Percentiles rank a stretch among this genome's conserved stretches.
Conservation (phyloP, 2,329 filamentous ascomycete genomes). For the Clonostachys chloroleuca region DNA sequence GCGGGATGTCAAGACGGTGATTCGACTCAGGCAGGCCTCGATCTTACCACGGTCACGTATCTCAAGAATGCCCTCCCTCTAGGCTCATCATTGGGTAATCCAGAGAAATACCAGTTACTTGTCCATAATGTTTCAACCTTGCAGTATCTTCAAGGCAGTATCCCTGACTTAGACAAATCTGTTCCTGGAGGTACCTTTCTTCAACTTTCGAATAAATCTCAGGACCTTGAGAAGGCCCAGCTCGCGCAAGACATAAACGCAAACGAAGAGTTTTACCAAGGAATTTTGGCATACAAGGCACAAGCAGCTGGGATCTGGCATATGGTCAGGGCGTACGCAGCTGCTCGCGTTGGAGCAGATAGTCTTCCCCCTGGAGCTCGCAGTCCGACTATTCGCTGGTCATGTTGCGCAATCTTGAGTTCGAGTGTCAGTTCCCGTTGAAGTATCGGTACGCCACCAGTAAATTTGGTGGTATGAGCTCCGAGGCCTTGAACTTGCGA, state of each 20-base stretch:
- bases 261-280: slow-evolving; percentile 15
- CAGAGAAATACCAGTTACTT: too few species aligned
- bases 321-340: slow-evolving; percentile 39
- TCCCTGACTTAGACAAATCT: too few species aligned
- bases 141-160: too few species aligned
- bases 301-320: slow-evolving; percentile 41
- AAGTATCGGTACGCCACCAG: slow-evolving; percentile 44
- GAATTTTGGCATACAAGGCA: slow-evolving; percentile 37
- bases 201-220: too few species aligned
- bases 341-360: slow-evolving; percentile 35
- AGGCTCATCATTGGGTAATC: too few species aligned
- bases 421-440: slow-evolving; percentile 44
- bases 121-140: too few species aligned
- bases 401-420: slow-evolving; percentile 42
- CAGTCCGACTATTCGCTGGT: slow-evolving; percentile 48
- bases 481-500: slow-evolving; percentile 33
- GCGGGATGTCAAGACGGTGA: too few species aligned
- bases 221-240: too few species aligned
- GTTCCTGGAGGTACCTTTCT: too few species aligned
- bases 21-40: too few species aligned
- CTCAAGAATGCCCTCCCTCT: too few species aligned
- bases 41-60: too few species aligned
- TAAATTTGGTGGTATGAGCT: slow-evolving; percentile 32
- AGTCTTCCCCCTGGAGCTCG: slow-evolving; percentile 33
- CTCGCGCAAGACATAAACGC: neutral